These are phyloP conservation scores for Spencermartinsiella europaea DNA, from an alignment of 805 yeast species.

Conservation along the genomic window DNA sequence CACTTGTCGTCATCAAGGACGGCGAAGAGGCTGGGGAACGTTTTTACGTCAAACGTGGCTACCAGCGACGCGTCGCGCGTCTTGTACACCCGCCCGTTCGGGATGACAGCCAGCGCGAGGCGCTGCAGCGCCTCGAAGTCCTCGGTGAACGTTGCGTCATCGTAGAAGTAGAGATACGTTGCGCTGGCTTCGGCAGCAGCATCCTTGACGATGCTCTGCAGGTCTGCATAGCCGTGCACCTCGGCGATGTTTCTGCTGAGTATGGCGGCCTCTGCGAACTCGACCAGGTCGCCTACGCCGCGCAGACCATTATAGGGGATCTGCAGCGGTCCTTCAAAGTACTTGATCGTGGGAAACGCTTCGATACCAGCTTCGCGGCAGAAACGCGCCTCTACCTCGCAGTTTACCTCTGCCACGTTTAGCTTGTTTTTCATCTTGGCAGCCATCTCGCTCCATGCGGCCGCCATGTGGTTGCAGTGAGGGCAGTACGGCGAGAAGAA, in stretches of 20 bases:
- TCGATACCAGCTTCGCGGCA: slow-evolving; percentile 32
- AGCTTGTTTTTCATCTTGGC: slow-evolving; percentile 26
- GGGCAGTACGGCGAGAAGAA: slow-evolving; percentile 38
- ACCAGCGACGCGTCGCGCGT: slow-evolving; percentile 26
- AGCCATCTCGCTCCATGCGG: slow-evolving; percentile 36
- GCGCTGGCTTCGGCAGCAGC: slow-evolving; percentile 22
- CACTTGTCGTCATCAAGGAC: slow-evolving; percentile 23
- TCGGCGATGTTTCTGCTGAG: slow-evolving; percentile 28
- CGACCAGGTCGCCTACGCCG: slow-evolving; percentile 30
- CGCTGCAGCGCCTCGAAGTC: slow-evolving; percentile 36
- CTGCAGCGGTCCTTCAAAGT: slow-evolving; percentile 25
- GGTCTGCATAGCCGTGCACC: slow-evolving; percentile 22
- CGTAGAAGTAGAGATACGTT: slow-evolving; percentile 36
- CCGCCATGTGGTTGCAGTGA: slow-evolving; percentile 34
- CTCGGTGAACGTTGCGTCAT: slow-evolving; percentile 33
- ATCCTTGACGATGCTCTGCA: slow-evolving; percentile 21
- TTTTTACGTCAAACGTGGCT: slow-evolving; percentile 24
- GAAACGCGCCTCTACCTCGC: slow-evolving; percentile 29
- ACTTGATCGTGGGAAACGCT: slow-evolving; percentile 22
- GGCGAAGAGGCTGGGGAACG: slow-evolving; percentile 31
- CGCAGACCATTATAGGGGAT: slow-evolving; percentile 29
- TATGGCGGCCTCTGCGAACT: slow-evolving; percentile 31
- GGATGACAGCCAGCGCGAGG: slow-evolving; percentile 30
- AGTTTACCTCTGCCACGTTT: slow-evolving; percentile 38
- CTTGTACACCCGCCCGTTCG: slow-evolving; percentile 30